Base-by-base conservation (phyloP, 345 rosid species). In the Eucalyptus camaldulensis region DNA sequence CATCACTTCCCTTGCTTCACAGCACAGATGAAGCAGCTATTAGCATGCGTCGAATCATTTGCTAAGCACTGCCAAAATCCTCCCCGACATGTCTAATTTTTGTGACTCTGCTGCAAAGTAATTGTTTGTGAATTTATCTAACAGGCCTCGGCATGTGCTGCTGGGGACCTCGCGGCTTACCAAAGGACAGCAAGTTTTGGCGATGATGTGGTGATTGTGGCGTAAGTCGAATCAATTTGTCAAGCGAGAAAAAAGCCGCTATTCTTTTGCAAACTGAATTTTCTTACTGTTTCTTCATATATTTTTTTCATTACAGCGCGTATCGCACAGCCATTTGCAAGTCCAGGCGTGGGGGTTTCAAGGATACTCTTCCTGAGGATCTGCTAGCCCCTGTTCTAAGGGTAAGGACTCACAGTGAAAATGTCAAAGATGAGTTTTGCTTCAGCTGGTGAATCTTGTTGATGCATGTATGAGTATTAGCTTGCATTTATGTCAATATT, bases 321-420 rank as follows among this genome's bases (percentile, higher is more conserved):
- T 95, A 95, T 51, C 98, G 99, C 67, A 96, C 99, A 29, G 97
- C 99, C 86, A 95, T 98, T 80, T 96, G 99, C 90, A 98, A 96
- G 90, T 91, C 97, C 12, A 98, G 62, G 93, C 97, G 98, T 17
- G 99, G 99, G 86, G 97, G 98, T 87, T 98, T 96, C 94, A 98
- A 98, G 94, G 98, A 98, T 67, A 96, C 99, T 29, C 94, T 83
- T 89, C 94, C 97, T 2, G 99, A 96, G 92, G 99, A 96, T 92
- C 92, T 96, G 15, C 97, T 98, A 37, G 96, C 96, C 31, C 88
- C 95, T 88, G 97, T 98, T 88, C 95, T 98, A 12, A 96, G 94
- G 97, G 99, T 97, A 88, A 87, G 91, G n/a, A 87, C 47, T 37
- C 47, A 76, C 47, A 16, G 29, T 54, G 11, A 50, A 43, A 89